Evolutionary conservation across 2,329 filamentous ascomycete species (phyloP), one percentile per base, ranked within the genome.

Genomic region (Zymoseptoria tritici): DNA sequence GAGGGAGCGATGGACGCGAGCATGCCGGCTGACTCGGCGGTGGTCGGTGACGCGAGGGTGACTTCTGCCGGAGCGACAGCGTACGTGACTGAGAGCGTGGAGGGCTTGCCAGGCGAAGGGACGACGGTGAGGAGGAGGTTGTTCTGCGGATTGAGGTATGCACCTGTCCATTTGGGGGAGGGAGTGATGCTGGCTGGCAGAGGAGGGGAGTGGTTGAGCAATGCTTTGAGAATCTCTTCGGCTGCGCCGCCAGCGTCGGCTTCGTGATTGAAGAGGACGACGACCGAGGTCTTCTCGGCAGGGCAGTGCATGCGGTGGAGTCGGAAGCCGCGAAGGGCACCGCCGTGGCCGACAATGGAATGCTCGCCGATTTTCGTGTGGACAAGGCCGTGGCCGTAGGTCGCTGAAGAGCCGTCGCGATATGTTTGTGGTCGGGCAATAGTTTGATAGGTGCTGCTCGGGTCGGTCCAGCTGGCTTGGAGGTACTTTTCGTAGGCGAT

Each of bases 401-500:
- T 42, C 0, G 77, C 75, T 7, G 61, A 51, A 1, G 60, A 69
- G 5, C 76, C 76, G 53, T 79, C 73, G 8, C 57, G 66, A 53
- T 71, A 78, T 0, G 61, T 68, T 3, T 67, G 70, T 13, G 64
- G 59, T 59, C 69, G 52, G 3, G 71, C 67, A 11, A 68, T 70
- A 20, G 63, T 63, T n/a, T 63, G 60, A 54, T 78, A 79, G 61
- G 72, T 68, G 61, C 73, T 75, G 4, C 72, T 21, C 4, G 60
- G 51, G 42, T 77, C 73, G 6, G 64, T 60, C 52, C 65, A 68
- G 3, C 67, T 67, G 36, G 59, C 62, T 56, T 79, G 70, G 13
- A 79, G 62, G 62, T 73, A 75, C 60, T 73, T 70, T 62, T 79
- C 77, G 58, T 78, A 79, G 0, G 75, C 75, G 55, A 79, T 71